These are phyloP conservation scores for Margaritispora aquatica DNA, from an alignment of 495 filamentous ascomycete species.

Conservation along the genomic window DNA sequence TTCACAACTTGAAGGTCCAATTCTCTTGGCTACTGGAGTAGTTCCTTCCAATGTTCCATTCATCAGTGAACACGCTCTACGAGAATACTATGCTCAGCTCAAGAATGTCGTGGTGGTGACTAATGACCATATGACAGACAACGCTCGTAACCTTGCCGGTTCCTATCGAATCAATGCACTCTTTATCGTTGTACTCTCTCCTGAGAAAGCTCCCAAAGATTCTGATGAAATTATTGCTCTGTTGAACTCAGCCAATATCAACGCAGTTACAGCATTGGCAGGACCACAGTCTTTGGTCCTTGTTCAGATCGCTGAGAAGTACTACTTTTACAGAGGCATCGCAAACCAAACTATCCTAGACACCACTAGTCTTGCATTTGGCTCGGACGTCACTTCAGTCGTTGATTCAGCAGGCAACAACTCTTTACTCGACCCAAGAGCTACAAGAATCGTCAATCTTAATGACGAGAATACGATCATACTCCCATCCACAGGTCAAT, in stretches of 20 bases:
- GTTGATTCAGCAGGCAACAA: constrained; percentile 5
- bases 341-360: constrained; percentile 9
- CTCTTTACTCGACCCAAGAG: constrained; percentile 6
- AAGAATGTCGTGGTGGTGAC: constrained; percentile 19
- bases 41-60: constrained; percentile 13
- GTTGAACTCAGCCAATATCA: constrained; percentile 8
- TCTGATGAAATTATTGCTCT: not conserved
- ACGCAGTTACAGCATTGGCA: constrained; percentile 12
- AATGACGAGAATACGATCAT: not conserved
- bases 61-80: not conserved
- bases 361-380: constrained; percentile 6
- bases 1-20: constrained; percentile 6
- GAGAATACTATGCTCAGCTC: constrained; percentile 9
- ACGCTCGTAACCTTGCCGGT: constrained; percentile 23
- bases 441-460: constrained; percentile 6
- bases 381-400: constrained; percentile 4
- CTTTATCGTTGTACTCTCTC: constrained; percentile 21
- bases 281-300: constrained; percentile 14
- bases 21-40: constrained; percentile 8
- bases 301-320: constrained; percentile 7
- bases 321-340: constrained; percentile 11
- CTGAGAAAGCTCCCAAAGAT: not conserved
- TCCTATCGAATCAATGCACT: constrained; percentile 23
- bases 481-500: constrained; percentile 4
- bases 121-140: constrained; percentile 26